Evolutionary conservation across 768 basidiomycete species (phyloP).

Genomic region (Boletus rufocinnamomeus): DNA sequence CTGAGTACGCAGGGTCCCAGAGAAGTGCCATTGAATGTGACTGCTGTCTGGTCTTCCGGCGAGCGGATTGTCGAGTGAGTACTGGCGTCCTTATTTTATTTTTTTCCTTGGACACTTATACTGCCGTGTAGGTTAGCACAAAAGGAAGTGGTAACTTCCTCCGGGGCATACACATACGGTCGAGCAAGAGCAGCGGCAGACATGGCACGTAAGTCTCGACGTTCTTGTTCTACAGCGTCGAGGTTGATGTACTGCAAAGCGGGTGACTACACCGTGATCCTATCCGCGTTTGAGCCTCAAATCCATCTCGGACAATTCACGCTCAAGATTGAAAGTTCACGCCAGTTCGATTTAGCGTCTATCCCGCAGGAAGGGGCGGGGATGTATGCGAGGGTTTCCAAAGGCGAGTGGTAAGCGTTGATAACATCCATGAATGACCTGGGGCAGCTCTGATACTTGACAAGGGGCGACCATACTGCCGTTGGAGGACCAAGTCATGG

Average conservation of each 20-base stretch:
- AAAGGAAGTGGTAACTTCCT: constrained; percentile 70
- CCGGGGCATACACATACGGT: constrained; percentile 83
- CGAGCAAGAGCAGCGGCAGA: constrained; percentile 55
- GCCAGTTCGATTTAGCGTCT: constrained; percentile 57
- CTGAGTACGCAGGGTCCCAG: constrained; percentile 57
- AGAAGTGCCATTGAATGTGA: constrained; percentile 73
- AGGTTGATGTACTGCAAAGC: constrained; percentile 22
- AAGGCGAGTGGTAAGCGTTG: constrained; percentile 71
- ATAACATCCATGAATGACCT: neutral
- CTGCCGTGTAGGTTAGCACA: constrained; percentile 47
- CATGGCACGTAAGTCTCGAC: constrained; percentile 49
- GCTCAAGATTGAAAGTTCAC: constrained; percentile 62
- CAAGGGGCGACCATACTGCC: constrained; percentile 59
- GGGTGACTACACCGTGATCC: constrained; percentile 81
- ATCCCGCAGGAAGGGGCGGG: constrained; percentile 90
- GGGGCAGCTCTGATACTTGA: neutral
- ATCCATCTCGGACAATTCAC: constrained; percentile 64
- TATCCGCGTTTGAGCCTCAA: constrained; percentile 80
- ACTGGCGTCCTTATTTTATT: neutral
- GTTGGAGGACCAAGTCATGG: constrained; percentile 70
- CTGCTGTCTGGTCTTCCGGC: constrained; percentile 74
- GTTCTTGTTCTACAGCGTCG: neutral
- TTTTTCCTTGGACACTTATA: neutral
- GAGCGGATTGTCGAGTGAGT: constrained; percentile 75
- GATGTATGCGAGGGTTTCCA: constrained; percentile 72